phyloP scores from a whole-genome alignment of 768 basidiomycete species.

The Tylopilus rubrobrunneus region DNA sequence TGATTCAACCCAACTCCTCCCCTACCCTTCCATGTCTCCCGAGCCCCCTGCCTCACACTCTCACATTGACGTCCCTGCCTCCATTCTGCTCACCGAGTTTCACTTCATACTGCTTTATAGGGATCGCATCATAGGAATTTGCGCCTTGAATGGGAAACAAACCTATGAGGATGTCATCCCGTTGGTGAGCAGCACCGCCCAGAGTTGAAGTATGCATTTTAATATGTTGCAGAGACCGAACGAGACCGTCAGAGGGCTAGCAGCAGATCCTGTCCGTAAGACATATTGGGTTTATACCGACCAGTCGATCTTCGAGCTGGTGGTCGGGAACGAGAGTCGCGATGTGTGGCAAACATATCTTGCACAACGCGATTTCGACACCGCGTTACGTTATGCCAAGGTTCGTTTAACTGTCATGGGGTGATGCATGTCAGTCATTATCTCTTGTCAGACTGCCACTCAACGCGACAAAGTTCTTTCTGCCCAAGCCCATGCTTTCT shows the following conservation, averaged over 20 bases:
- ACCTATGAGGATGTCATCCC: slow-evolving; percentile 83
- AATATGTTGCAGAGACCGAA: slow-evolving; percentile 56
- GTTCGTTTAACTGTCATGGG: slow-evolving; percentile 37
- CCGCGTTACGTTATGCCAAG: slow-evolving; percentile 78
- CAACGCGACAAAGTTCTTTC: slow-evolving; percentile 84
- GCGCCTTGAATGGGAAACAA: slow-evolving; percentile 72
- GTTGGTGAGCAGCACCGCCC: slow-evolving; percentile 48
- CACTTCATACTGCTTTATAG: slow-evolving; percentile 86
- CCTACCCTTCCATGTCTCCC: slow-evolving; percentile 55
- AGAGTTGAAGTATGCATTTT: not conserved
- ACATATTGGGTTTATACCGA: slow-evolving; percentile 96
- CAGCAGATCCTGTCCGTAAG: slow-evolving; percentile 79
- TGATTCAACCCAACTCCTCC: slow-evolving; percentile 73
- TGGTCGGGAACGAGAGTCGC: slow-evolving; percentile 82
- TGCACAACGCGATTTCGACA: slow-evolving; percentile 70
- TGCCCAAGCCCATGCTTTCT: slow-evolving; percentile 77
- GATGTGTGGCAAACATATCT: slow-evolving; percentile 94
- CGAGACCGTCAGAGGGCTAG: slow-evolving; percentile 70
- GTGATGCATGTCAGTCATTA: slow-evolving; percentile 1
- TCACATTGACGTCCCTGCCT: slow-evolving; percentile 52
- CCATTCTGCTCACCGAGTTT: slow-evolving; percentile 85
- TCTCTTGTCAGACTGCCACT: slow-evolving; percentile 60
- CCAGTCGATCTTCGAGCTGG: slow-evolving; percentile 83
- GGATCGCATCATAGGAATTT: slow-evolving; percentile 74
- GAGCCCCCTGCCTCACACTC: slow-evolving; percentile 21